A percentile compares a stretch with the other conserved stretches of the same genome.
Evolutionary conservation across 176 grass and related monocot genomes (phyloP).

Genomic region (Triticum timopheevii): DNA sequence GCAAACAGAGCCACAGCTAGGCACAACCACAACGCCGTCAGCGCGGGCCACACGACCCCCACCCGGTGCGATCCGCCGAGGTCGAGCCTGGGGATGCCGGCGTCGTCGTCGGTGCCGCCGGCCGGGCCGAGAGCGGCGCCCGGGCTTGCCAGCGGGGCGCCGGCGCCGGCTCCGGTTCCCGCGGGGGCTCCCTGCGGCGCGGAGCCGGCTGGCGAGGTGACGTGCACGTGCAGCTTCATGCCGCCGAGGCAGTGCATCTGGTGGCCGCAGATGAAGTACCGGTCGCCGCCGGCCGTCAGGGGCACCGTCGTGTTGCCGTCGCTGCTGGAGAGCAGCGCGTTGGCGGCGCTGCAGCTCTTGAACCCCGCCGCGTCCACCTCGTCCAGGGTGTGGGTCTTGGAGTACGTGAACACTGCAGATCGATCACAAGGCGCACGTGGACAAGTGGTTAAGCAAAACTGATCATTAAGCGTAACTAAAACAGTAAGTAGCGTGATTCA

Average conservation of each 20-base stretch:
- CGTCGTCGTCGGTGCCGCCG: conserved; percentile 9
- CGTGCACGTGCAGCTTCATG: conserved; percentile 65
- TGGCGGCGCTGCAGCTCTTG: conserved; percentile 51
- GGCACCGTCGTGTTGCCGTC: conserved; percentile 71
- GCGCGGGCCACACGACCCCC: background rate
- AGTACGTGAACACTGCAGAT: conserved; percentile 71
- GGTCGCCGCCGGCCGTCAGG: conserved; percentile 48
- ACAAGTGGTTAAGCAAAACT: background rate
- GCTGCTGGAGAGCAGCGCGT: conserved; percentile 41
- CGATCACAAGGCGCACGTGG: background rate
- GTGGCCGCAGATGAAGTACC: conserved; percentile 66
- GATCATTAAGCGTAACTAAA: too few species aligned
- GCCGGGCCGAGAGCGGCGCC: background rate
- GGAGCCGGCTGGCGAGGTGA: conserved; percentile 21
- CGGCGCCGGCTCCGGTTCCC: background rate
- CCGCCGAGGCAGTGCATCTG: conserved; percentile 74
- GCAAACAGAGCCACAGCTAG: background rate
- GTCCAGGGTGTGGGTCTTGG: conserved; percentile 56
- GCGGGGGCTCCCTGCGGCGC: background rate
- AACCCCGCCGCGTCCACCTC: conserved; percentile 68
- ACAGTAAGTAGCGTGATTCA: too few species aligned
- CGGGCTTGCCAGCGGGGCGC: background rate
- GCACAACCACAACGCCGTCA: conserved; percentile 38
- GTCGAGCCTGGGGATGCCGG: conserved; percentile 25
- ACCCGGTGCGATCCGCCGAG: conserved; percentile 34